Conservation (phyloP, 2,329 filamentous ascomycete genomes). For the Penicillium frequentans region DNA sequence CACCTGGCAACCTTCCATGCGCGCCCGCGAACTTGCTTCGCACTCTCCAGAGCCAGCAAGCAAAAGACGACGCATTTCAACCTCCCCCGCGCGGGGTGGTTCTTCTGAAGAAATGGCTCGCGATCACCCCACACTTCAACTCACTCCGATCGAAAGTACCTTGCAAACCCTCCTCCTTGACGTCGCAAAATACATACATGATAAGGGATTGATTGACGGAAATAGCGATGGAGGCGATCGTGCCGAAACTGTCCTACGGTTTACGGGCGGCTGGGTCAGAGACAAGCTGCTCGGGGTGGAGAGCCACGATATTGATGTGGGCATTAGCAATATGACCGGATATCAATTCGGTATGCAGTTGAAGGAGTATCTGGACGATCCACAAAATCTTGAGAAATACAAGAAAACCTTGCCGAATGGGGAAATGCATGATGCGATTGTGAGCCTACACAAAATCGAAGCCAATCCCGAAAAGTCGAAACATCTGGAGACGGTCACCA, state of each 20-base stretch:
- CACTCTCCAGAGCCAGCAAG: conserved; percentile 23
- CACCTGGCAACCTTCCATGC: conserved; percentile 28
- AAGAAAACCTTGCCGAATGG: conserved; percentile 44
- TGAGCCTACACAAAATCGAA: conserved; percentile 81
- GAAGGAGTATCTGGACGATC: conserved; percentile 44
- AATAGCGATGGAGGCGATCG: neutral
- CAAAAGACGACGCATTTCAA: conserved; percentile 36
- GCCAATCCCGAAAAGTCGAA: conserved; percentile 96
- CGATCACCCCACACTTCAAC: conserved; percentile 46
- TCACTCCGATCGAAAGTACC: conserved; percentile 70
- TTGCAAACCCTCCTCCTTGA: conserved; percentile 77
- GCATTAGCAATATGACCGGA: conserved; percentile 52
- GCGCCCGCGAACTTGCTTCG: conserved; percentile 16
- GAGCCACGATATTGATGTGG: conserved; percentile 52
- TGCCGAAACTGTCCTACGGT: conserved; percentile 42
- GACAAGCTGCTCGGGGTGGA: conserved; percentile 49
- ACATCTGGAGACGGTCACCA: conserved; percentile 88
- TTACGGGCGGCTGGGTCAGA: conserved; percentile 52
- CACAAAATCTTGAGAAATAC: conserved; percentile 43
- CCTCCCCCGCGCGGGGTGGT: conserved; percentile 20
- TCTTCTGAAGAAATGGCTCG: conserved; percentile 25
- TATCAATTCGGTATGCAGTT: conserved; percentile 47
- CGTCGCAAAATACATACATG: conserved; percentile 67
- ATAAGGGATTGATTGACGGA: conserved; percentile 39
- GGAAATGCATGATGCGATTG: conserved; percentile 64